These are phyloP conservation scores for Polygonum maritimum DNA, from an alignment of 148 eudicot genomes.

Conservation along the genomic window DNA sequence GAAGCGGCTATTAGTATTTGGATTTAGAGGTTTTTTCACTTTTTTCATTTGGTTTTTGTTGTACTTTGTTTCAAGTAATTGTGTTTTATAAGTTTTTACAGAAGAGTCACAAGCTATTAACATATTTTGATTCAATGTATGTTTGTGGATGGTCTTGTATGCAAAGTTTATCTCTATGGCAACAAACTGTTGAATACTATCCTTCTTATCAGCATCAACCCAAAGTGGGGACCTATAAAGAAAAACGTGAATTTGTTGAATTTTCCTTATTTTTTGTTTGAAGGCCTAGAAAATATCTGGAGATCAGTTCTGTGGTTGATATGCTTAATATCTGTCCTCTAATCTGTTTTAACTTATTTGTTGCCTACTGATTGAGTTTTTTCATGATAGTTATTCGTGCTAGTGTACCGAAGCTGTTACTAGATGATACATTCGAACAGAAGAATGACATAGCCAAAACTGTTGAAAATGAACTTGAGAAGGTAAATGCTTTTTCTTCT, in stretches of 20 bases:
- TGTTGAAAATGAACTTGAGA: slow-evolving; percentile 65
- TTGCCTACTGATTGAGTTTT: not conserved
- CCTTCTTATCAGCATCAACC: not conserved
- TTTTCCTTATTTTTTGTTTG: not conserved
- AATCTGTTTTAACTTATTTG: not conserved
- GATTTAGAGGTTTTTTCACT: not conserved
- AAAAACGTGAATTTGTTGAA: not conserved
- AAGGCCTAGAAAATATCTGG: slow-evolving; percentile 1
- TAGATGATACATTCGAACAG: slow-evolving; percentile 62
- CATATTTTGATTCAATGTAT: not conserved
- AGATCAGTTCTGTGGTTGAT: not conserved
- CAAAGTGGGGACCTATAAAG: not conserved
- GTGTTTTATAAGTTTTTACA: not conserved
- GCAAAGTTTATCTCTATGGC: not conserved
- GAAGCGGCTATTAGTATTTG: not conserved
- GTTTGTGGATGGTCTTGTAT: not conserved
- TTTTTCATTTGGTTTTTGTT: not conserved
- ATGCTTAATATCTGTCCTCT: not conserved
- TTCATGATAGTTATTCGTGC: slow-evolving; percentile 51
- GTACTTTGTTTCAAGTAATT: not conserved
- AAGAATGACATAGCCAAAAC: slow-evolving; percentile 77
- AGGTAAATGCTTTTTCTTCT: slow-evolving; percentile 23
- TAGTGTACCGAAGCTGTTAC: slow-evolving; percentile 48
- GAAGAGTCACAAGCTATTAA: not conserved
- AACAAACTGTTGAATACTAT: not conserved